Evolutionary conservation across 1,284 basidiomycete genomes (phyloP), one percentile per base, ranked within the genome.

Genomic region (Trichosporon sp.): DNA sequence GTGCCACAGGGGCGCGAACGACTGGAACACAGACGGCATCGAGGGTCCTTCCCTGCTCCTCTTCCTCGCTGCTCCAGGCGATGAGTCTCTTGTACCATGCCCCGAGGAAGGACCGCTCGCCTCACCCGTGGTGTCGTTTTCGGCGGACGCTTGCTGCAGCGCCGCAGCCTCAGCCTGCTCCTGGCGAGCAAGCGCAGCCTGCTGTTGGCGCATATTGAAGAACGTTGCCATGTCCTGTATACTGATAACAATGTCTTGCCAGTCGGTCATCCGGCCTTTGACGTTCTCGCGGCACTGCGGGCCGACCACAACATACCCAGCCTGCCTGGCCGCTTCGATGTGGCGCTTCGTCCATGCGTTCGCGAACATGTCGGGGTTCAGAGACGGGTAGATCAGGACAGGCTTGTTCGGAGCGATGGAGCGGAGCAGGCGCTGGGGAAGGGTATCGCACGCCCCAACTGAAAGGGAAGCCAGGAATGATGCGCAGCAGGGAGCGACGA

Each of bases 341-440:
- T 99, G 96, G 6, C 56, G 56, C 27, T 6, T 31, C 2, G 56
- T 87, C 86, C 32, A 98, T 80, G 75, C 98, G 95, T 72, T 90
- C 71, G 92, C 87, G 78, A 92, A 98, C 95, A 98, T 98, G 73
- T 93, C 85, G 3, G 95, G 98, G 80, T 98, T 98, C 96, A 98
- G 98, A 0, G 96, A 95, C 2, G 96, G 96, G 77, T 95, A 98
- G 34, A 98, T 82, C 76, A 90, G 91, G 12, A 92, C 93, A 2
- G 91, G 90, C 91, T 95, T 3, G 86, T 86, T 0, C 92, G 91
- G 11, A 90, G 85, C 0, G 96, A 85, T 0, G 95, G 21, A 23
- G 34, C 34, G 32, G 42, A 44, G 62, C 2, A 35, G 31, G 80
- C 89, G 74, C 75, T 94, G 93, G 31, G 89, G 88, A 34, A 98